Evolutionary conservation across 2,329 filamentous ascomycete genomes (phyloP).

Genomic region (Pseudopithomyces chartarum): DNA sequence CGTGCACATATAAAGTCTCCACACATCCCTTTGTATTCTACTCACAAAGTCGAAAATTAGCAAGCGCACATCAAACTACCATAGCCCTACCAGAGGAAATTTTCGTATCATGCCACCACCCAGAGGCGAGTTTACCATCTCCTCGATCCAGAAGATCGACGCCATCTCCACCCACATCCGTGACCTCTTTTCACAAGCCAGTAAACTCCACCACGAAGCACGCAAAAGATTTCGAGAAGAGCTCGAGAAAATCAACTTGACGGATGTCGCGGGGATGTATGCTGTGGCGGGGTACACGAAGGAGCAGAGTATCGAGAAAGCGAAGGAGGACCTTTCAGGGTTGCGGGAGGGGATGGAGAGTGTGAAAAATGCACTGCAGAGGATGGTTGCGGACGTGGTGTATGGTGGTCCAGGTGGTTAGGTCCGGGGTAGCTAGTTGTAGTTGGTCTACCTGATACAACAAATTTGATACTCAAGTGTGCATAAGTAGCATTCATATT

Average conservation of each 20-base stretch:
- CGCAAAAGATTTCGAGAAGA: too few relatives aligned
- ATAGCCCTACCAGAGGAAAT: too few relatives aligned
- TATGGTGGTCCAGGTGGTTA: background rate
- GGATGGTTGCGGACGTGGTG: background rate
- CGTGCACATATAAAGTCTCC: too few relatives aligned
- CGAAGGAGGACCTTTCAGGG: background rate
- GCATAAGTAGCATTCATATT: too few relatives aligned
- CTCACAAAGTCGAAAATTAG: too few relatives aligned
- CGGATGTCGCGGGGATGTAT: background rate
- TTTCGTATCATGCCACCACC: background rate
- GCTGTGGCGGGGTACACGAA: background rate
- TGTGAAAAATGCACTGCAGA: background rate
- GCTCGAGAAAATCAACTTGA: background rate
- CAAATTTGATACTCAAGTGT: too few relatives aligned
- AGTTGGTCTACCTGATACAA: too few relatives aligned
- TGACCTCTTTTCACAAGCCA: background rate
- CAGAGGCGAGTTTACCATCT: background rate
- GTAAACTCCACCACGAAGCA: background rate
- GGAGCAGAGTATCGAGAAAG: background rate
- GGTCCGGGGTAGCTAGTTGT: too few relatives aligned
- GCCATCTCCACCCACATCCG: background rate
- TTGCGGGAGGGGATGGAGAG: background rate
- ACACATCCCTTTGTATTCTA: too few relatives aligned
- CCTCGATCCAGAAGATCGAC: background rate
- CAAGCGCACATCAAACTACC: too few relatives aligned